These are phyloP conservation scores for Amanita rubescens DNA, from an alignment of 768 basidiomycete species.

Conservation along the genomic window DNA sequence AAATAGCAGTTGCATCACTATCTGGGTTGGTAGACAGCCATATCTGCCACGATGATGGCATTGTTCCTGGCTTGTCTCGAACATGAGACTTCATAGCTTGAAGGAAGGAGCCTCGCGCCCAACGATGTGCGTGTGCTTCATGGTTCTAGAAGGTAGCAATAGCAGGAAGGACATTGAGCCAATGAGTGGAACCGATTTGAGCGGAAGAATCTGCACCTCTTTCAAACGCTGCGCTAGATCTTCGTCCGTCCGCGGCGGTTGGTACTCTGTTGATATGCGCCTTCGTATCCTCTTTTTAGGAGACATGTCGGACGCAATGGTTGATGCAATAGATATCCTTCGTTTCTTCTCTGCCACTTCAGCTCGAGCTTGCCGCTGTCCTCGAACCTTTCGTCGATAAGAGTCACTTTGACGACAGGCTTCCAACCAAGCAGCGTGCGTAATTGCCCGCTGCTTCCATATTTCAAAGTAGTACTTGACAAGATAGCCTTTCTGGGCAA, in stretches of 20 bases:
- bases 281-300: slow-evolving; percentile 34
- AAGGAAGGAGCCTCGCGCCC: slow-evolving; percentile 70
- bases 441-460: slow-evolving; percentile 41
- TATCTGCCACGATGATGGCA: slow-evolving; percentile 44
- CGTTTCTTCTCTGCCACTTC: slow-evolving; percentile 26
- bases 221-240: slow-evolving; percentile 58
- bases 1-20: slow-evolving; percentile 70
- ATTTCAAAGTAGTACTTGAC: slow-evolving; percentile 34
- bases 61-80: slow-evolving; percentile 21
- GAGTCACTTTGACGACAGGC: slow-evolving; percentile 53
- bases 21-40: slow-evolving; percentile 76
- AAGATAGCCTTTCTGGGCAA: slow-evolving; percentile 30
- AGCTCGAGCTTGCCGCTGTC: slow-evolving; percentile 12
- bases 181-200: slow-evolving; percentile 10
- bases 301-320: slow-evolving; percentile 15
- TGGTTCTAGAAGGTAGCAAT: slow-evolving; percentile 45
- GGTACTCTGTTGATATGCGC: slow-evolving; percentile 38
- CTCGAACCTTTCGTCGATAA: slow-evolving; percentile 47
- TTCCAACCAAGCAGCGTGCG: slow-evolving; percentile 49
- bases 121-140: slow-evolving; percentile 61
- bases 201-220: slow-evolving; percentile 43
- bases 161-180: slow-evolving; percentile 13
- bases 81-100: slow-evolving; percentile 34
- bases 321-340: slow-evolving; percentile 19
- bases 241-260: slow-evolving; percentile 52